Evolutionary conservation across 768 basidiomycete genomes (phyloP).

Genomic region (Auricularia heimuer): DNA sequence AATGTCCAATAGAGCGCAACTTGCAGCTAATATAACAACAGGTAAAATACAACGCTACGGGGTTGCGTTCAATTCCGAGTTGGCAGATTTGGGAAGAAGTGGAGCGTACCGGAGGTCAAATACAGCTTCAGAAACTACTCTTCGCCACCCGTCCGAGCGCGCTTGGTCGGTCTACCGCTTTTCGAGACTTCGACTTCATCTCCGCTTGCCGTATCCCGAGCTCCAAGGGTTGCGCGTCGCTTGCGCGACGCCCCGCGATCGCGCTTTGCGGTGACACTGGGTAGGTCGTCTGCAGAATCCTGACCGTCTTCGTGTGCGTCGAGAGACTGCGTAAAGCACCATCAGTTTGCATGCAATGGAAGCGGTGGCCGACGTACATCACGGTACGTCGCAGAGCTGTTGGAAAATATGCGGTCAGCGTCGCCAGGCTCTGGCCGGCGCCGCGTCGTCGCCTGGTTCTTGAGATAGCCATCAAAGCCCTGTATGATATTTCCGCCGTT

Average conservation of each 20-base stretch:
- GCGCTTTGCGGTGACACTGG: not conserved
- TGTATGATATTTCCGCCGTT: conserved; percentile 82
- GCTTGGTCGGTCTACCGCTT: not conserved
- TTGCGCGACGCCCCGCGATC: not conserved
- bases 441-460: conserved; percentile 57
- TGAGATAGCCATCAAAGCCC: conserved; percentile 80
- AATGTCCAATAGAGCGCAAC: too few relatives aligned
- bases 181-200: not conserved
- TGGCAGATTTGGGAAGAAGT: too few relatives aligned
- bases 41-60: too few relatives aligned
- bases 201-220: not conserved
- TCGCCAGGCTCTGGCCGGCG: conserved; percentile 71
- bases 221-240: not conserved
- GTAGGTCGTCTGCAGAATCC: conserved; percentile 36
- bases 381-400: conserved; percentile 65
- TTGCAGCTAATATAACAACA: too few relatives aligned
- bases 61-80: too few relatives aligned
- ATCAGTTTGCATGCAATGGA: not conserved
- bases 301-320: conserved; percentile 66
- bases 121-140: not conserved
- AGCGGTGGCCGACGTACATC: conserved; percentile 37
- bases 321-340: conserved; percentile 44
- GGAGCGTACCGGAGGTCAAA: too few relatives aligned
- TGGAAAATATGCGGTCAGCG: conserved; percentile 71
- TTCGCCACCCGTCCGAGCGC: not conserved